A percentile compares a stretch with the other conserved stretches of the same genome.
Evolutionary conservation across 192 early-diverging fungal species (phyloP).

Genomic region (Mortierella alpina): DNA sequence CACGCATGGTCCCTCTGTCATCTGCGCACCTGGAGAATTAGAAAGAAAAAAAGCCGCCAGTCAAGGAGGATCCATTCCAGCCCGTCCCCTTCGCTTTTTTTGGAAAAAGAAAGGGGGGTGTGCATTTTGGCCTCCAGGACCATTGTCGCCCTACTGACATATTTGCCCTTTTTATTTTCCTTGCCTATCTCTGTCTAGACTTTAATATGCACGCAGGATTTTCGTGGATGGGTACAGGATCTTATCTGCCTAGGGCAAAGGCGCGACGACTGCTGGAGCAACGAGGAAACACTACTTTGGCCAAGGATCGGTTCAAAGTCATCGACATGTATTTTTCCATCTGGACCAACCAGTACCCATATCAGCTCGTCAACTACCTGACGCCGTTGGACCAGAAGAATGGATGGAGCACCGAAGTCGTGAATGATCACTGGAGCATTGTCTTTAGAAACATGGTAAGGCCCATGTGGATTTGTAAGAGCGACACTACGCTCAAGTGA

Average conservation of each 20-base stretch:
- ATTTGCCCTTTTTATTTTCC: background rate
- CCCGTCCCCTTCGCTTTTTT: no score
- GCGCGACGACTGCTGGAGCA: slow-evolving; percentile 64
- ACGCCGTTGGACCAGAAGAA: slow-evolving; percentile 55
- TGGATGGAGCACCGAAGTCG: slow-evolving; percentile 56
- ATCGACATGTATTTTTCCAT: slow-evolving; percentile 68
- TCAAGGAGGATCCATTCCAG: no score
- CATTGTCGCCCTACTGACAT: no score
- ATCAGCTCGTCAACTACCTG: slow-evolving; percentile 61
- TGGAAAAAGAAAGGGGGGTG: no score
- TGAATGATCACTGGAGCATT: slow-evolving; percentile 58
- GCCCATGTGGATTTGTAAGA: background rate
- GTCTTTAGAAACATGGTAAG: slow-evolving; percentile 60
- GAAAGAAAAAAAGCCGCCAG: no score
- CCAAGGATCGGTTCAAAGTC: slow-evolving; percentile 57
- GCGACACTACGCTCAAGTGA: background rate
- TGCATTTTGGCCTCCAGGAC: no score
- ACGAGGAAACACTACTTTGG: slow-evolving; percentile 58
- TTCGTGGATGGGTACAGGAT: slow-evolving; percentile 63
- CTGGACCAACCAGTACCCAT: slow-evolving; percentile 72
- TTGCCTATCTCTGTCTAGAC: slow-evolving; percentile 18
- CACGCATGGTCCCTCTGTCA: no score
- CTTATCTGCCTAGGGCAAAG: slow-evolving; percentile 60
- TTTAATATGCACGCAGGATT: slow-evolving; percentile 66
- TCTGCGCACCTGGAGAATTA: no score